Evolutionary conservation across 2,329 filamentous ascomycete genomes (phyloP).

Genomic region (Apiospora rasikravindrae): DNA sequence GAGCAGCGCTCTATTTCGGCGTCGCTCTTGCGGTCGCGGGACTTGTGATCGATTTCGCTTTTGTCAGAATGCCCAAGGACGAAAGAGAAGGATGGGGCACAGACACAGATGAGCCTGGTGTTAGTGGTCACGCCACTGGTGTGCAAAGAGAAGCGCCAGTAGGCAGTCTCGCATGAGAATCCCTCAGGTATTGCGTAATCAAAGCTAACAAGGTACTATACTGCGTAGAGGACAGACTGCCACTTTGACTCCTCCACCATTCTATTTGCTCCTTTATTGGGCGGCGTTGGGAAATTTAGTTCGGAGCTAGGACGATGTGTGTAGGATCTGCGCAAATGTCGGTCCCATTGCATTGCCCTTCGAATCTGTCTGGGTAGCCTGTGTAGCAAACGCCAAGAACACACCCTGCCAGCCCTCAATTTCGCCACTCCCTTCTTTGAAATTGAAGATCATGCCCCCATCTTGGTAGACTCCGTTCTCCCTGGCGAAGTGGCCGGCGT

Average conservation of each 20-base stretch:
- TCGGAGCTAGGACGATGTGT: background rate
- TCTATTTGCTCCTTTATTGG: background rate
- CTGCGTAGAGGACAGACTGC: background rate
- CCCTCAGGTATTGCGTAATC: background rate
- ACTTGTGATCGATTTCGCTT: conserved; percentile 4
- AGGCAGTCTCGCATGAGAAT: background rate
- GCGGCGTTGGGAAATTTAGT: too few species aligned
- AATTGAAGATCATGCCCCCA: conserved; percentile 12
- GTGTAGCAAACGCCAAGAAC: conserved; percentile 15
- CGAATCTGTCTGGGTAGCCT: conserved; percentile 13
- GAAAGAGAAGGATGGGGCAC: conserved; percentile 16
- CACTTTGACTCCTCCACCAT: background rate
- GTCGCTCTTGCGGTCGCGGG: background rate
- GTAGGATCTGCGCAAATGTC: background rate
- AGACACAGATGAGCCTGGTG: background rate
- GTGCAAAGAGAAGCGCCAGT: background rate
- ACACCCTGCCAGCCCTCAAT: conserved; percentile 12
- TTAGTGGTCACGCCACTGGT: background rate
- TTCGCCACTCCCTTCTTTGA: background rate
- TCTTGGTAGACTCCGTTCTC: conserved; percentile 15
- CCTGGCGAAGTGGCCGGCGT: background rate
- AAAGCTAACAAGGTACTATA: background rate
- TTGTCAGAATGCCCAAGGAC: conserved; percentile 21
- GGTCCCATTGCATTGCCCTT: conserved; percentile 1
- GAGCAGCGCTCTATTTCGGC: conserved; percentile 16